These are phyloP conservation scores for Eucalyptus tenuipes DNA, from an alignment of 345 rosid genomes.

Conservation along the genomic window DNA sequence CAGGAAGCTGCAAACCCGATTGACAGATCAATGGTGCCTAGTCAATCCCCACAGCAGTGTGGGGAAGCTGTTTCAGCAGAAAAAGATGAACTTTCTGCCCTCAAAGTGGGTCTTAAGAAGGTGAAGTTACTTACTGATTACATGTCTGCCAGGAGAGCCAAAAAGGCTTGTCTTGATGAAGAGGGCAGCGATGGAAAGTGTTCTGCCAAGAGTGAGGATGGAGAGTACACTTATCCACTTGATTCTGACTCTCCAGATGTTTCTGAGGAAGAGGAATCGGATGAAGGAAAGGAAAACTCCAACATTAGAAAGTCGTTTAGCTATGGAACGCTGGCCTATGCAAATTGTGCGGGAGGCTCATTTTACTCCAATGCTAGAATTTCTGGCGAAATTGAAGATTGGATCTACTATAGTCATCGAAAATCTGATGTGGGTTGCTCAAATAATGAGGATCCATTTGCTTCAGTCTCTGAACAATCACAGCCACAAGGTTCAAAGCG, in stretches of 20 bases:
- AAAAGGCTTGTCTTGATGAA: constrained; percentile 56
- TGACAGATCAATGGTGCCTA: constrained; percentile 46
- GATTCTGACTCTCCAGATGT: constrained; percentile 83
- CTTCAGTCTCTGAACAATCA: constrained; percentile 33
- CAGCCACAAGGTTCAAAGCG: constrained; percentile 42
- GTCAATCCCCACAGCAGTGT: constrained; percentile 31
- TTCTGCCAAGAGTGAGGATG: constrained; percentile 62
- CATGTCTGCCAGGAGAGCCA: constrained; percentile 54
- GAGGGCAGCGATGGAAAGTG: constrained; percentile 60
- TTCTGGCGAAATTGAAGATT: constrained; percentile 52
- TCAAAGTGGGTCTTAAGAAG: constrained; percentile 83
- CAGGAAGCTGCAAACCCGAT: constrained; percentile 35
- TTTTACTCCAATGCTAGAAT: constrained; percentile 30
- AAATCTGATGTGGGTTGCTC: constrained; percentile 54
- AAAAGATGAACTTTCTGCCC: constrained; percentile 67
- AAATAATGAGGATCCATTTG: constrained; percentile 20
- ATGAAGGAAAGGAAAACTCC: constrained; percentile 50
- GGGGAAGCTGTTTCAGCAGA: constrained; percentile 38
- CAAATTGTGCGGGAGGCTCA: constrained; percentile 68
- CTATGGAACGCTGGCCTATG: constrained; percentile 75
- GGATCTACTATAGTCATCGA: constrained; percentile 78
- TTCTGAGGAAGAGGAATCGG: constrained; percentile 68
- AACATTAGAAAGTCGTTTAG: constrained; percentile 52
- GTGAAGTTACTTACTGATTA: constrained; percentile 69
- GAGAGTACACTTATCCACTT: constrained; percentile 60